A percentile compares a stretch with the other conserved stretches of the same genome.
Conservation (phyloP, 176 grass and related monocot genomes). For the Raddia guianensis region DNA sequence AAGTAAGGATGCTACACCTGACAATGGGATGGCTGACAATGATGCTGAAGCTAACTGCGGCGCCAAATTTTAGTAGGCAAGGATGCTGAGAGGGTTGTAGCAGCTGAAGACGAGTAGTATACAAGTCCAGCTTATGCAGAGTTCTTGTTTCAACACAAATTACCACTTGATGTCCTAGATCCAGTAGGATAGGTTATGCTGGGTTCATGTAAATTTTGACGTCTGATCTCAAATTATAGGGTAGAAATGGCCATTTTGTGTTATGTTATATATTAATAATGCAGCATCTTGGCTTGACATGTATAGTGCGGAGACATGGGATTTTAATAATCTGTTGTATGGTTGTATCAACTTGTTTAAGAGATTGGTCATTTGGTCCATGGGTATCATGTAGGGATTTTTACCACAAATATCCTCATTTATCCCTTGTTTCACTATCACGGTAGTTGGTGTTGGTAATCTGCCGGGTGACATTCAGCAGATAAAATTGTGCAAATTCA, state of each 20-base stretch:
- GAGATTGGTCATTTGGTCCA: too few relatives aligned
- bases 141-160: not conserved
- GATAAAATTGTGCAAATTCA: not conserved
- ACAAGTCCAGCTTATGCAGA: not conserved
- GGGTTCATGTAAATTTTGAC: not conserved
- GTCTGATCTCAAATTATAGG: constrained; percentile 17
- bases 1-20: constrained; percentile 10
- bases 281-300: constrained; percentile 12
- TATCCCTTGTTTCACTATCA: not conserved
- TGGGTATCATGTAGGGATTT: too few relatives aligned
- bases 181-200: constrained; percentile 35
- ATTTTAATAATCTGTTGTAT: not conserved
- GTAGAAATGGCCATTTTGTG: constrained; percentile 17
- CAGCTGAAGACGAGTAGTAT: not conserved
- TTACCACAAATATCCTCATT: too few relatives aligned
- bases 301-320: not conserved
- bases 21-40: not conserved
- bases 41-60: not conserved
- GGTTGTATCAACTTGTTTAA: too few relatives aligned
- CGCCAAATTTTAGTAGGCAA: not conserved
- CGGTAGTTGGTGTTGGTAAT: not conserved
- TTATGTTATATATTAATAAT: constrained; percentile 32
- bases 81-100: not conserved
- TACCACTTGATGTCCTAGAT: not conserved
- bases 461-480: not conserved